phyloP scores from a whole-genome alignment of 257 asterid genomes.

The Gentiana macrophylla region DNA sequence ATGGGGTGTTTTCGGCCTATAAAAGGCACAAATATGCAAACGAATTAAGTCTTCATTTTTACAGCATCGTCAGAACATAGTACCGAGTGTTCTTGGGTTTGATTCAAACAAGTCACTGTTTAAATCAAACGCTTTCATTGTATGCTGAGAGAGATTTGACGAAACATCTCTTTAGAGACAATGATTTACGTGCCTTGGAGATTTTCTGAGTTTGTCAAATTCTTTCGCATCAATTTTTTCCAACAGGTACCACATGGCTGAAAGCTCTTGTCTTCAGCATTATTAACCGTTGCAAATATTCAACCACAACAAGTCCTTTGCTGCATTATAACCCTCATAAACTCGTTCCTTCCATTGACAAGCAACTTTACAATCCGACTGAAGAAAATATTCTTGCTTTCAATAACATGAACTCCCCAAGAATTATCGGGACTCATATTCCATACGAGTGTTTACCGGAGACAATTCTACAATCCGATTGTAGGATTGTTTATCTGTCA shows the following conservation, averaged over 20 bases:
- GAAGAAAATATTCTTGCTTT: slow-evolving; percentile 14
- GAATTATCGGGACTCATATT: slow-evolving; percentile 31
- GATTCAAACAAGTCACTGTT: too few species aligned
- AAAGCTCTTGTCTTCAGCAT: slow-evolving; percentile 34
- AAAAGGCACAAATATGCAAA: too few species aligned
- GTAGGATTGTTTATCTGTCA: slow-evolving; percentile 31
- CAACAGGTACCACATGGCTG: slow-evolving; percentile 42
- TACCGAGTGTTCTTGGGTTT: too few species aligned
- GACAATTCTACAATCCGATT: slow-evolving; percentile 15
- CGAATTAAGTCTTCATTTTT: too few species aligned
- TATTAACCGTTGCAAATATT: slow-evolving; percentile 13
- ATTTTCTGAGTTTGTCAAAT: background rate
- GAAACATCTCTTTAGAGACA: too few species aligned
- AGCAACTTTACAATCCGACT: slow-evolving; percentile 8
- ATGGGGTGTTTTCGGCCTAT: too few species aligned
- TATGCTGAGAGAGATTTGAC: too few species aligned
- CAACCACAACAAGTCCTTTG: slow-evolving; percentile 6
- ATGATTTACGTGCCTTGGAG: slow-evolving; percentile 37
- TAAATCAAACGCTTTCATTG: too few species aligned
- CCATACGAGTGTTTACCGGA: slow-evolving; percentile 25
- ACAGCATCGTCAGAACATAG: too few species aligned
- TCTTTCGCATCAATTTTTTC: background rate
- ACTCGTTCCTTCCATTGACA: slow-evolving; percentile 38
- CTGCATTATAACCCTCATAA: slow-evolving; percentile 32
- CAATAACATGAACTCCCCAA: slow-evolving; percentile 20